phyloP scores from a whole-genome alignment of 2,329 filamentous ascomycete species.

The Verticillium dahliae region DNA sequence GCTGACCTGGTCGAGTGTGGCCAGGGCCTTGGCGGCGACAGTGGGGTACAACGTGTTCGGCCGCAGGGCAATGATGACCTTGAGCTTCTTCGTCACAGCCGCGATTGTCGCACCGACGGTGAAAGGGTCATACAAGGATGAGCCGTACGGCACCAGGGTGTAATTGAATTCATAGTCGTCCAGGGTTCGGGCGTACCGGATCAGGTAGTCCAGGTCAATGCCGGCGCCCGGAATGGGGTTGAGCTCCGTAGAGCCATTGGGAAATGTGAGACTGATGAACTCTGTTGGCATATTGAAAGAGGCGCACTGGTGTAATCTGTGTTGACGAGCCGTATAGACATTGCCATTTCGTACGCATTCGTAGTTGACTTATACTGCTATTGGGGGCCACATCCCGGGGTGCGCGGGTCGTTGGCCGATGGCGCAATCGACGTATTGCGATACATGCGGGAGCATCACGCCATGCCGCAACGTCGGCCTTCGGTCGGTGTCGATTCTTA shows the following conservation, averaged over 20 bases:
- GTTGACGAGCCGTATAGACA: not conserved
- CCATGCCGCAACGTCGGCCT: conserved; percentile 13
- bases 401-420: conserved; percentile 7
- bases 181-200: conserved; percentile 48
- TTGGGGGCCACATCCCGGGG: not conserved
- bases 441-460: conserved; percentile 17
- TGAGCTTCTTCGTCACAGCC: conserved; percentile 50
- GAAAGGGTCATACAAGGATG: conserved; percentile 48
- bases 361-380: not conserved
- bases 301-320: not conserved
- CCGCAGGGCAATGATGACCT: conserved; percentile 54
- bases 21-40: conserved; percentile 54
- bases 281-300: conserved; percentile 36
- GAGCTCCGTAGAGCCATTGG: conserved; percentile 51
- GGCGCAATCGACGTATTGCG: conserved; percentile 11
- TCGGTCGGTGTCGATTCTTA: conserved; percentile 1
- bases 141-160: conserved; percentile 54
- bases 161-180: conserved; percentile 58
- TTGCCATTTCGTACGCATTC: not conserved
- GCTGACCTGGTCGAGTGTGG: conserved; percentile 54
- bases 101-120: conserved; percentile 53
- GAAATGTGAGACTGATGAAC: conserved; percentile 53
- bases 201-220: conserved; percentile 48
- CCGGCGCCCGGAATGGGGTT: conserved; percentile 41
- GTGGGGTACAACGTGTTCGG: conserved; percentile 58